Base-by-base conservation (phyloP, 352 stramenopile genomes). In the Phytophthora pistaciae region DNA sequence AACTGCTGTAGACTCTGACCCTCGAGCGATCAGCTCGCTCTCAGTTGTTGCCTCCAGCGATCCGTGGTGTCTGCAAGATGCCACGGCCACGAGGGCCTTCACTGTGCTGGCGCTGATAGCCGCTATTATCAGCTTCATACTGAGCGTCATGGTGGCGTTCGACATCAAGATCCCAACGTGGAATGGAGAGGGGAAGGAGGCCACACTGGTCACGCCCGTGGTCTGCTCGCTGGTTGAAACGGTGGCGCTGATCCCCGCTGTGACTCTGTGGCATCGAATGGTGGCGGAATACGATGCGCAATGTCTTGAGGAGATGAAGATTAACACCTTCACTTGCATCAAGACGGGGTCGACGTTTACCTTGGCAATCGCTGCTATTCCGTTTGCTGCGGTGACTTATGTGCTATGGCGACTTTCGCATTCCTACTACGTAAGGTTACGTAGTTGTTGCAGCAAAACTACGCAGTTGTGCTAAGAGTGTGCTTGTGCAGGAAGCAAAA, bases 101-200 rank as follows among this genome's bases (percentile, higher is more conserved):
- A 79, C 70, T 0, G 76, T 92, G 10, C 21, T 93, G 16, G 80
- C 83, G 4, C 67, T 94, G 18, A 66, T 92, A 53, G 75, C 80
- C 23, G 75, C 83, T 23, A 85, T 86, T 31, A 42, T 79, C n/a
- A 88, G 83, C 56, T 88, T 93, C 60, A 52, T 80, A 21, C 63
- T 89, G 14, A 84, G 83, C 52, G 54, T 79, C 9, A 90, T 92
- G 83, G 75, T 77, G 10, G 62, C 79, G 23, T 66, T 90, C 10
- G 60, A 78, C 8, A 75, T 90, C 60, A 91, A 88, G 58, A 92
- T 84, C 4, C 88, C 86, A 14, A 92, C 86, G 23, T 94, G 88
- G 88, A 71, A 94, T 49, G 86, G 88, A 1, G 85, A 90, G 44
- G 88, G 86, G 18, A 79, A 71, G n/a, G 68, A 86, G 60, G 80